Conservation (phyloP, 2,329 filamentous ascomycete genomes). For the Myriosclerotinia curreyana region DNA sequence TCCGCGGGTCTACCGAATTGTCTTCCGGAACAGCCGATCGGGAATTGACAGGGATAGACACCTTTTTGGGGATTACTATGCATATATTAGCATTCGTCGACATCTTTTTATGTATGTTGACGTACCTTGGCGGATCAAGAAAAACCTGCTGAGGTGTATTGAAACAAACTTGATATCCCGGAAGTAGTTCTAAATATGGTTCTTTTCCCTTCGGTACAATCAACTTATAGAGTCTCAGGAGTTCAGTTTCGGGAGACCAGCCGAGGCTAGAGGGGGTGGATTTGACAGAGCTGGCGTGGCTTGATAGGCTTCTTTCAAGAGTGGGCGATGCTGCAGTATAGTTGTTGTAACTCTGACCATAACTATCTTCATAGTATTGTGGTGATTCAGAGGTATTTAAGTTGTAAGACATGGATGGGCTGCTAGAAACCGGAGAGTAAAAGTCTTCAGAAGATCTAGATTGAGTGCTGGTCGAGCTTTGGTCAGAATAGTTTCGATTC, state of each 20-base stretch:
- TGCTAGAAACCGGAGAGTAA: slow-evolving; percentile 9
- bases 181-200: slow-evolving; percentile 27
- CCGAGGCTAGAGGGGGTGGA: slow-evolving; percentile 26
- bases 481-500: slow-evolving; percentile 19
- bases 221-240: slow-evolving; percentile 29
- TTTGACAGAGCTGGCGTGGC: neutral
- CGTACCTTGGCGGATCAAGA: slow-evolving; percentile 26
- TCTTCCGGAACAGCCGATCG: slow-evolving; percentile 27
- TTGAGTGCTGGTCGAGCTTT: slow-evolving; percentile 21
- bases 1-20: slow-evolving; percentile 40
- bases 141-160: slow-evolving; percentile 27
- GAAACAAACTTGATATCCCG: neutral
- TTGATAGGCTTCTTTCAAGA: neutral
- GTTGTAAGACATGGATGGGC: slow-evolving; percentile 16
- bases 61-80: slow-evolving; percentile 25
- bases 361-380: slow-evolving; percentile 1
- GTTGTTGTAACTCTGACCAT: slow-evolving; percentile 5
- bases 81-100: neutral
- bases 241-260: slow-evolving; percentile 24
- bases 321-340: neutral
- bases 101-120: neutral
- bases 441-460: slow-evolving; percentile 10
- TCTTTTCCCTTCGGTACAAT: slow-evolving; percentile 28
- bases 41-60: slow-evolving; percentile 29
- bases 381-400: neutral